Evolutionary conservation across 1,284 basidiomycete genomes (phyloP), one percentile per base, ranked within the genome.

Genomic region (Trichosporon ovoides): DNA sequence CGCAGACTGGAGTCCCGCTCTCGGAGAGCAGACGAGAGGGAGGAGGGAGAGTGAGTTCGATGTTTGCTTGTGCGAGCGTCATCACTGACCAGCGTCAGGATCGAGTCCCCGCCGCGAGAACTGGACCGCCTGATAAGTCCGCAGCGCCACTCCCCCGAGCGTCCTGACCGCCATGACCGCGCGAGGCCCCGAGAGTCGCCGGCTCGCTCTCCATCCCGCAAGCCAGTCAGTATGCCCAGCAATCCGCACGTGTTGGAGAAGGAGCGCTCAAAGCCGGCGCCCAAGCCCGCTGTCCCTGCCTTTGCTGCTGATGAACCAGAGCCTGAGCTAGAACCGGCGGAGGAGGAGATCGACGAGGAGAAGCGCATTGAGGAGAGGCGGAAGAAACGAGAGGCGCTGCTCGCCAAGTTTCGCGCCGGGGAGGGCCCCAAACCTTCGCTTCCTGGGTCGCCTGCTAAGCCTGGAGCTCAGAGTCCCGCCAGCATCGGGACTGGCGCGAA

Each of bases 381-480:
- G 33, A 86, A 87, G 24, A 87, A 84, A 66, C 84, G 91, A 38
- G 85, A 86, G 65, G 91, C 88, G 20, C 92, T 96, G 55, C 79
- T 91, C 60, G 90, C 90, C 57, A 92, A 89, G 76, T 89, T 92
- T 76, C 58, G 55, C 14, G 54, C 58, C 1, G 62, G 60, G 7
- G 58, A 52, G 16, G 52, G 61, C 3, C 22, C 57, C 31, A 61
- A 64, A 50, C 59, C 59, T 1, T 35, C 34, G 9, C 49, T 53
- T 34, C 58, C 37, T 3, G 55, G 36, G 35, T 49, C 67, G 0
- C 73, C 73, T 2, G 43, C 43, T 5, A n/a, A 18, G 24, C 28
- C 43, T 3, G 43, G 16, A 11, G 60, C 63, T 10, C 68, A 76
- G 16, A 76, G 73, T 53, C 66, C 72, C 7, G 65, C 57, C 9